phyloP scores from a whole-genome alignment of 306 rosid genomes.

The Cucurbita argyrosperma region DNA sequence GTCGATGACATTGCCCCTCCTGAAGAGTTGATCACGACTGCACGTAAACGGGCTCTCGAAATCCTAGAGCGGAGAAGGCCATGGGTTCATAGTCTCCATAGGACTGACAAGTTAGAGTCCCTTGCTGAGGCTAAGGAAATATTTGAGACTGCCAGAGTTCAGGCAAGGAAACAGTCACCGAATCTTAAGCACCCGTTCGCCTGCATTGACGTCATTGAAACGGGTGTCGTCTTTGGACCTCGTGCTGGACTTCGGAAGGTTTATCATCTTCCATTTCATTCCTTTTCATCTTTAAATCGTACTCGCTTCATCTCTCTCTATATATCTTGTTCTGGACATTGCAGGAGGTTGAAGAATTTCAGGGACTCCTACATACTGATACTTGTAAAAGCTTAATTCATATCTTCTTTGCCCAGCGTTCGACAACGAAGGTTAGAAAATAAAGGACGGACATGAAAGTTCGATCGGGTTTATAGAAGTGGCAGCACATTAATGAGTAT shows the following conservation, averaged over 20 bases:
- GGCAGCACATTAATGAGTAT: background rate
- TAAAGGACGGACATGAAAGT: background rate
- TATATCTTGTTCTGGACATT: conserved; percentile 16
- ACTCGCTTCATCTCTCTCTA: background rate
- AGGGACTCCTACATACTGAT: conserved; percentile 41
- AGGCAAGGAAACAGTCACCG: conserved; percentile 59
- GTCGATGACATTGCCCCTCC: conserved; percentile 72
- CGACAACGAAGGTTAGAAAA: conserved; percentile 72
- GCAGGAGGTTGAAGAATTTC: conserved; percentile 82
- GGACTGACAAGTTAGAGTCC: conserved; percentile 66
- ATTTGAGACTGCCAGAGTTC: conserved; percentile 62
- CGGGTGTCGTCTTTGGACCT: conserved; percentile 70
- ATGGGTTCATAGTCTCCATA: conserved; percentile 81
- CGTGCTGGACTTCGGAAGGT: conserved; percentile 94
- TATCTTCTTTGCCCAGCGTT: conserved; percentile 80
- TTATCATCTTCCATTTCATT: background rate
- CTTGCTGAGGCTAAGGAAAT: conserved; percentile 94
- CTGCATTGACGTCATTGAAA: conserved; percentile 84
- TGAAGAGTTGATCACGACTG: conserved; percentile 51
- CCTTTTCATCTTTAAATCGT: background rate
- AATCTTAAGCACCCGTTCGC: conserved; percentile 81
- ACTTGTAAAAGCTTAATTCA: conserved; percentile 70
- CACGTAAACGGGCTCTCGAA: conserved; percentile 80
- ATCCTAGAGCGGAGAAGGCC: conserved; percentile 49
- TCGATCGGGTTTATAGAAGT: background rate